These are phyloP conservation scores for Phascolomyces articulosus DNA, from an alignment of 371 early-diverging fungal genomes.

Conservation along the genomic window DNA sequence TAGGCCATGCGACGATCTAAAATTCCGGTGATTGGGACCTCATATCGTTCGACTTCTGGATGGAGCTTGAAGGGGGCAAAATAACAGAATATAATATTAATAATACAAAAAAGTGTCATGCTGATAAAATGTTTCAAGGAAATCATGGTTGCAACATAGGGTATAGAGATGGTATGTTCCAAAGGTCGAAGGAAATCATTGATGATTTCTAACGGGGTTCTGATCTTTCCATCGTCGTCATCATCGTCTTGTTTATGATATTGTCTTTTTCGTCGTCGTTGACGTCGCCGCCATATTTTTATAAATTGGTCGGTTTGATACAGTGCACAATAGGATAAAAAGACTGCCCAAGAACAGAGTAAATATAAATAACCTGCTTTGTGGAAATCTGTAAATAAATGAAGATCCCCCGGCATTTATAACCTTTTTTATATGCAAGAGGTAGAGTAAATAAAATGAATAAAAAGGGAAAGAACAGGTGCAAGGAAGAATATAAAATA, in stretches of 20 bases:
- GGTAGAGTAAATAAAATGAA: neutral
- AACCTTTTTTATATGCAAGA: no score
- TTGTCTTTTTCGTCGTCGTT: conserved; percentile 3
- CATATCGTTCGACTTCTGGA: conserved; percentile 3
- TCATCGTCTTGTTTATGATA: conserved; percentile 1
- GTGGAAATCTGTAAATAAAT: conserved; percentile 15
- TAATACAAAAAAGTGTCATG: conserved; percentile 26
- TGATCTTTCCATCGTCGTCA: neutral
- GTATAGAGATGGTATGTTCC: conserved; percentile 31
- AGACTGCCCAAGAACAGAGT: conserved; percentile 39
- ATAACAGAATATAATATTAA: conserved; percentile 38
- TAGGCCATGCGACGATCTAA: conserved; percentile 49
- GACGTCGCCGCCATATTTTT: conserved; percentile 25
- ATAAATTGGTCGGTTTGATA: conserved; percentile 35
- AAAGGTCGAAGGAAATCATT: conserved; percentile 15
- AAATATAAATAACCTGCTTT: conserved; percentile 34
- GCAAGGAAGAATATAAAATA: no score
- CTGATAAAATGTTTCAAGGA: conserved; percentile 41
- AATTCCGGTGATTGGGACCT: conserved; percentile 18
- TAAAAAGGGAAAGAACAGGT: neutral
- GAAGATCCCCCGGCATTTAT: conserved; percentile 7
- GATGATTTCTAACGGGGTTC: neutral
- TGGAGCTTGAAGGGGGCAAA: conserved; percentile 31
- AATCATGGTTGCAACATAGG: conserved; percentile 43
- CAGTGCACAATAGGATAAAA: conserved; percentile 35